Base-by-base conservation (phyloP, 345 rosid species). In the Lepidium aucheri region DNA sequence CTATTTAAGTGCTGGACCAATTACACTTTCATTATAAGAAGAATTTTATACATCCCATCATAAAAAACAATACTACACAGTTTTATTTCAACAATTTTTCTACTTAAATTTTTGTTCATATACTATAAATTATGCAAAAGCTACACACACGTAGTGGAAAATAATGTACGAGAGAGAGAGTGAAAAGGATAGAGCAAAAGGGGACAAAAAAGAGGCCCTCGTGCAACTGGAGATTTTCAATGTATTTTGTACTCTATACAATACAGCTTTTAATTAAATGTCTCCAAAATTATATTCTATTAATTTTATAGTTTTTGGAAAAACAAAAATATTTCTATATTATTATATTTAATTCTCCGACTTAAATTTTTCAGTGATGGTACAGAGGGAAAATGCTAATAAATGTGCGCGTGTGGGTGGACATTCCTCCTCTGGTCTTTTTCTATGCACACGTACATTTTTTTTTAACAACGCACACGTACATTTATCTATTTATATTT, bases 191-290 rank as follows among this genome's bases (percentile, higher is more conserved):
- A 57, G 74, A 75, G 79, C 77, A 76, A 60, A 78, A 84, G 26
- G 67, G 12, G 63, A 77, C 88, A 84, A 84, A 75, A 82, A 75
- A 72, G 80, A 86, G 86, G 82, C 85, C 90, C 90, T 81, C 86
- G 90, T 88, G 96, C 91, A 83, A 79, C 85, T 74, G 50, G 76
- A 70, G 63, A 46, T 64, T 78, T 83, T 73, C 55, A 63, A 68
- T 65, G 76, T 65, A 67, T 72, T 36, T 30, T 65, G 76, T 65
- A 73, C 68, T 36, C 20, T 57, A 12, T 28, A 45, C 75, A 70
- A 71, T 74, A 56, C 81, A 62, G 61, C 75, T 79, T 83, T 68
- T 33, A 20, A 28, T 30, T 72, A 14, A 64, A 57, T 55, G 49
- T 22, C 33, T 38, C 51, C 47, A n/a, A n/a, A n/a, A n/a, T n/a